phyloP scores from a whole-genome alignment of 2,329 filamentous ascomycete species.

The Xylariales sp. region DNA sequence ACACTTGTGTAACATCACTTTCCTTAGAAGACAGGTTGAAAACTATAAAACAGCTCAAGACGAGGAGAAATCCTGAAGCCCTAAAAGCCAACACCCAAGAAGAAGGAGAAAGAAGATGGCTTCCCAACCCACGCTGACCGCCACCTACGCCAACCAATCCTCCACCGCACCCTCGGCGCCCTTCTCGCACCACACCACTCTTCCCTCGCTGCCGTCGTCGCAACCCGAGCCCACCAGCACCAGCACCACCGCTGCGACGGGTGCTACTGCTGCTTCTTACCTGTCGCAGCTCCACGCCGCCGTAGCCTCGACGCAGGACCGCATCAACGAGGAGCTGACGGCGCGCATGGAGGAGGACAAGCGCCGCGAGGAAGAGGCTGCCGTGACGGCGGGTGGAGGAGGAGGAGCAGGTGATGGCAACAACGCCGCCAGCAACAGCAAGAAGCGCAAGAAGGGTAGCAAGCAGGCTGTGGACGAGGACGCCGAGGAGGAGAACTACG shows the following conservation, averaged over 20 bases:
- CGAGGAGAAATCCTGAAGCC: too few species aligned
- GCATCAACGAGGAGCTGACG: conserved; percentile 69
- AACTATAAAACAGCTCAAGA: too few species aligned
- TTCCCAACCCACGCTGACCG: too few species aligned
- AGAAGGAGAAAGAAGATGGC: too few species aligned
- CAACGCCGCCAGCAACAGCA: conserved; percentile 2
- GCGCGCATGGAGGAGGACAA: conserved; percentile 72
- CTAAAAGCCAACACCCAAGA: too few species aligned
- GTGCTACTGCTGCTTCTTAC: too few species aligned
- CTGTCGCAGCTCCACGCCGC: conserved; percentile 55
- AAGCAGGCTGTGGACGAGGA: conserved; percentile 40
- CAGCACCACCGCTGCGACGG: too few species aligned
- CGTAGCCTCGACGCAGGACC: conserved; percentile 55
- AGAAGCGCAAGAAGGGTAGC: conserved; percentile 28
- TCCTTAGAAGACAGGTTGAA: too few species aligned
- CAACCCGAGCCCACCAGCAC: conserved; percentile 21
- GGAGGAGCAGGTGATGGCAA: background rate
- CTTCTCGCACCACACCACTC: background rate
- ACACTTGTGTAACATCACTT: too few species aligned
- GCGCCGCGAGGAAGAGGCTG: conserved; percentile 33
- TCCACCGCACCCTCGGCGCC: conserved; percentile 28
- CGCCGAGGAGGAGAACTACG: conserved; percentile 74
- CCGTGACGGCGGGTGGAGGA: conserved; percentile 9
- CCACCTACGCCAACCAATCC: too few species aligned
- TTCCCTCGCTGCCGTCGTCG: conserved; percentile 12